phyloP scores from a whole-genome alignment of 306 rosid species.

The Purshia tridentata region DNA sequence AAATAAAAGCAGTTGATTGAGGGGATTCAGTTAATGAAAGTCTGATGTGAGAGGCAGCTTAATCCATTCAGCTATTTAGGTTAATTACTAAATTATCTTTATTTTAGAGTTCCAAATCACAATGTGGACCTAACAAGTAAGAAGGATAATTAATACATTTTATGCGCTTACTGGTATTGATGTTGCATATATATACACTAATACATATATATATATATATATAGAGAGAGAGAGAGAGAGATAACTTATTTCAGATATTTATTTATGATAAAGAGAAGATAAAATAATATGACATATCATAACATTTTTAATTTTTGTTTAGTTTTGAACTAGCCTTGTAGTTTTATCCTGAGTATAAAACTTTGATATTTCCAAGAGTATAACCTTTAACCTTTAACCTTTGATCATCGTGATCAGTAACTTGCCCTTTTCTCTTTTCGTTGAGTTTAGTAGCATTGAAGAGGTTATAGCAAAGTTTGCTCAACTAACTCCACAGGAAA shows the following conservation, averaged over 20 bases:
- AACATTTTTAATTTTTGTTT: neutral
- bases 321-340: neutral
- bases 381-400: neutral
- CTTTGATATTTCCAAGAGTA: neutral
- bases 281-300: neutral
- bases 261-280: neutral
- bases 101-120: neutral
- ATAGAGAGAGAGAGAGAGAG: too few species aligned
- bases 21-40: neutral
- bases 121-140: too few species aligned
- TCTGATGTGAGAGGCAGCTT: neutral
- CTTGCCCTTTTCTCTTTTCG: conserved; percentile 13
- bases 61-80: neutral
- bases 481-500: conserved; percentile 77
- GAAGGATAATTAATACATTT: neutral
- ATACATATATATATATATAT: too few species aligned
- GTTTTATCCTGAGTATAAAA: neutral
- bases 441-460: conserved; percentile 50
- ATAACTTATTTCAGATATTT: too few species aligned
- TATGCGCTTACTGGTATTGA: neutral
- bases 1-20: neutral
- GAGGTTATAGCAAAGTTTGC: conserved; percentile 76
- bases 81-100: neutral
- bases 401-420: neutral
- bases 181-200: neutral